These are phyloP conservation scores for Endoconidiophora laricicola DNA, from an alignment of 2,329 filamentous ascomycete genomes.

Conservation along the genomic window DNA sequence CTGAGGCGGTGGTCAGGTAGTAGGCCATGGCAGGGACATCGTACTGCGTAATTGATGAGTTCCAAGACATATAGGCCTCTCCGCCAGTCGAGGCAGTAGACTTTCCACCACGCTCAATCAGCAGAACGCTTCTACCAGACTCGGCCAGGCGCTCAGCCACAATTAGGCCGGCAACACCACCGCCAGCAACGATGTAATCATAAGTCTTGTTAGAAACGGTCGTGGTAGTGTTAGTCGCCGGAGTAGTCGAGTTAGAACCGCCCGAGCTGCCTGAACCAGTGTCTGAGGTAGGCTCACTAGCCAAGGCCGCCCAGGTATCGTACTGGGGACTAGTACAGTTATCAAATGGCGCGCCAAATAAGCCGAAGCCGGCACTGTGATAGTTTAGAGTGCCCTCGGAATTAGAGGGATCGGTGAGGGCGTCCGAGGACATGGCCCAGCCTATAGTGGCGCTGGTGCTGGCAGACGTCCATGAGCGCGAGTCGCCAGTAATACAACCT, in stretches of 20 bases:
- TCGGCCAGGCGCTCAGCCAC: constrained; percentile 20
- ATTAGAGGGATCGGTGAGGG: constrained; percentile 20
- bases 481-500: constrained; percentile 24
- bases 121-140: constrained; percentile 44
- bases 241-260: constrained; percentile 35
- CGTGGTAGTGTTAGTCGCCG: constrained; percentile 30
- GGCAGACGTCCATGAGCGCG: constrained; percentile 15
- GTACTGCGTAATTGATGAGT: constrained; percentile 50
- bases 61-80: constrained; percentile 41
- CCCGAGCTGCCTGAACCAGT: constrained; percentile 24
- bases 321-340: constrained; percentile 20
- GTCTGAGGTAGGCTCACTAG: constrained; percentile 9
- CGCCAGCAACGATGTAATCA: constrained; percentile 20
- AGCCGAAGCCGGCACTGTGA: constrained; percentile 25
- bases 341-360: constrained; percentile 22
- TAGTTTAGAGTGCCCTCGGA: constrained; percentile 22
- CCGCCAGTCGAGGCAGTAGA: constrained; percentile 49
- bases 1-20: constrained; percentile 51
- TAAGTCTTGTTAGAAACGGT: constrained; percentile 28
- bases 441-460: constrained; percentile 21
- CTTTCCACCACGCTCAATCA: constrained; percentile 44
- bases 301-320: constrained; percentile 17
- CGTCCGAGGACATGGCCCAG: constrained; percentile 23
- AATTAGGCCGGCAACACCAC: constrained; percentile 20
- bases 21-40: constrained; percentile 52